Conservation (phyloP, 2,329 filamentous ascomycete species). For the Ilyonectria sp. region DNA sequence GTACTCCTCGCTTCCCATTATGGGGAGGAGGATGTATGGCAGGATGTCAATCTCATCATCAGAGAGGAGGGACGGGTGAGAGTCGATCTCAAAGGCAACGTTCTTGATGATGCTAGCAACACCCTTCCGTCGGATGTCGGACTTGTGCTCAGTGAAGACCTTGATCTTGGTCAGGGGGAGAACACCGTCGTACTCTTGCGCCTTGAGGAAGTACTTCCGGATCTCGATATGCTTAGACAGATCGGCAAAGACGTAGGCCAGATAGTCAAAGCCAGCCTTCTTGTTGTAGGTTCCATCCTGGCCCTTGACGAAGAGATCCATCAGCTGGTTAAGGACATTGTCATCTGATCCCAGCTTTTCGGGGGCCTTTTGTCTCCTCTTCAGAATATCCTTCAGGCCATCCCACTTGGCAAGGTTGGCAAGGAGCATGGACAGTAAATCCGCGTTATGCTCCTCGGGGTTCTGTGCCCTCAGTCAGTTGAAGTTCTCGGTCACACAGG, state of each 20-base stretch:
- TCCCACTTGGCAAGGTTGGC: constrained; percentile 92
- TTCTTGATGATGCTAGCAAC: constrained; percentile 98
- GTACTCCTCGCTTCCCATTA: constrained; percentile 91
- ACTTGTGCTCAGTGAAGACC: constrained; percentile 94
- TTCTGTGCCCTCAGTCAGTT: constrained; percentile 62
- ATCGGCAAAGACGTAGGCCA: constrained; percentile 95
- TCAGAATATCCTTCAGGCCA: constrained; percentile 77
- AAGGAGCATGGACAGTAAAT: constrained; percentile 90
- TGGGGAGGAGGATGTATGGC: constrained; percentile 89
- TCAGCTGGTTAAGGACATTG: constrained; percentile 87
- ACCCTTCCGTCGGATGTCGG: constrained; percentile 87
- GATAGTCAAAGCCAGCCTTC: constrained; percentile 89
- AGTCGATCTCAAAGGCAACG: constrained; percentile 83
- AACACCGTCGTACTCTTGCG: constrained; percentile 83
- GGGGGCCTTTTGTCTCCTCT: constrained; percentile 77
- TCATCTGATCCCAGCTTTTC: constrained; percentile 80
- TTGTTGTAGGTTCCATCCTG: constrained; percentile 87
- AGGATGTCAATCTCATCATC: constrained; percentile 84
- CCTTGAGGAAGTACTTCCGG: constrained; percentile 80
- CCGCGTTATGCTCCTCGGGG: constrained; percentile 83
- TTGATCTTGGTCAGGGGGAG: constrained; percentile 94
- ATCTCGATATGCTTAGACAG: constrained; percentile 86
- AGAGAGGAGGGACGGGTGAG: constrained; percentile 80
- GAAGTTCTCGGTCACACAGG: neutral
- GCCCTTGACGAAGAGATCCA: constrained; percentile 97